Base-by-base conservation (phyloP, 1,284 basidiomycete genomes). In the Cerioporus squamosus region DNA sequence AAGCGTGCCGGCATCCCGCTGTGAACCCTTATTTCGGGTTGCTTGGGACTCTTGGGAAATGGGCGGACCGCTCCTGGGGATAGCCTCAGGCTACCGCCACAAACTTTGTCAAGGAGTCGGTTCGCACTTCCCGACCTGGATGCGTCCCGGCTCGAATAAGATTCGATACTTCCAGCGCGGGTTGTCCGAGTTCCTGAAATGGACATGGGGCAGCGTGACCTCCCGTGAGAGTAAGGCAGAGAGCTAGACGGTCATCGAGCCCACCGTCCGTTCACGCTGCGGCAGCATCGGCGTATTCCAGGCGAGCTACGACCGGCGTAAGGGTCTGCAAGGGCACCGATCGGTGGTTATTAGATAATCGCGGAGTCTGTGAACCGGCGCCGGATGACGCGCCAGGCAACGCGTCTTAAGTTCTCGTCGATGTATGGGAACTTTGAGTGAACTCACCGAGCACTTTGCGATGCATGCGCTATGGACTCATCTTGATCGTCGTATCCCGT, bases 301-400 rank as follows among this genome's bases (percentile, higher is more conserved):
- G 29, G 45, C 45, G 29, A 36, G 45, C 36, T 36, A 36, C 33
- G 33, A 36, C 33, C 33, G 33, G 33, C 31, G 15, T 23, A 44
- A 12, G 22, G 22, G 15, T 14, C 23, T n/a, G 18, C 10, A 12
- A 36, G 29, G 47, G 24, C 38, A 53, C 52, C 52, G 52, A 47
- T 42, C 44, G 52, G 52, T 47, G 44, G 36, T 24, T 36, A 47
- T 53, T 53, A 53, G 24, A 44, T 53, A 53, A 53, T 53, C 44
- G 29, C 45, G 24, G 52, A 47, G 52, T 23, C 18, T 46, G 17
- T 42, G 24, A 8, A 9, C 45, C 52, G 52, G 52, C 14, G 8
- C 36, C 52, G 44, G 20, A 17, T 22, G 23, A 10, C 33, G 33
- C 33, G 33, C 33, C 33, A 36, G 12, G 33, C 29, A 29, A 29